A percentile compares a stretch with the other conserved stretches of the same genome.
Conservation (phyloP, 1,284 basidiomycete species). For the Ceratobasidium sp. region DNA sequence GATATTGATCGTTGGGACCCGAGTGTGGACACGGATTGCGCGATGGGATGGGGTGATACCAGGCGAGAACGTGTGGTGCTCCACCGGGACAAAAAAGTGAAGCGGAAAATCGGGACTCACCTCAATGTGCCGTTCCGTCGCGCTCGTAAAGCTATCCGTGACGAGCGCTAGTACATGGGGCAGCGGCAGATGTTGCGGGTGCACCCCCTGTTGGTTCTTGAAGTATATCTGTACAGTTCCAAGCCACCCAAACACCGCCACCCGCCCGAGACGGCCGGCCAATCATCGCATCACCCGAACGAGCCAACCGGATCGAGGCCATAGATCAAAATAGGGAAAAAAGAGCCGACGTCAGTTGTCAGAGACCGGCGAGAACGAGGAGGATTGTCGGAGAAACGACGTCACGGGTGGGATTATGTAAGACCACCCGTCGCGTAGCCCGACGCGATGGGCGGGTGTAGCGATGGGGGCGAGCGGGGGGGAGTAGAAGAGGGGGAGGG, state of each 20-base stretch:
- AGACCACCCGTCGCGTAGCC: slow-evolving; percentile 14
- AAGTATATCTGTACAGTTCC: slow-evolving; percentile 81
- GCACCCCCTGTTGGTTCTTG: slow-evolving; percentile 86
- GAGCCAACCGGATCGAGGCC: not conserved
- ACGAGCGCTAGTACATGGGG: slow-evolving; percentile 84
- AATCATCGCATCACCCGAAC: slow-evolving; percentile 11
- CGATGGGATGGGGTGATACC: not conserved
- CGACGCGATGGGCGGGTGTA: slow-evolving; percentile 26
- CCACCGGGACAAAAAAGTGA: slow-evolving; percentile 41
- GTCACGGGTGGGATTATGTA: slow-evolving; percentile 34
- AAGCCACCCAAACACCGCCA: slow-evolving; percentile 8
- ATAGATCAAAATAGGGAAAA: slow-evolving; percentile 25
- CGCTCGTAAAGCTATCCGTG: slow-evolving; percentile 91
- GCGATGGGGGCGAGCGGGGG: not conserved
- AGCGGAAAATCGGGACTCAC: slow-evolving; percentile 57
- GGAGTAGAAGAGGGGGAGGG: not conserved
- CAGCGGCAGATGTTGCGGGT: slow-evolving; percentile 84
- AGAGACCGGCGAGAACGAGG: slow-evolving; percentile 3
- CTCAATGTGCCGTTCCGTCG: slow-evolving; percentile 97
- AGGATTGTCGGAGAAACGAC: slow-evolving; percentile 10
- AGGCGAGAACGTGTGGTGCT: not conserved
- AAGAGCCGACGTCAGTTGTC: slow-evolving; percentile 22
- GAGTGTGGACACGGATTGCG: not conserved
- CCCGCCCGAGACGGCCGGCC: not conserved
- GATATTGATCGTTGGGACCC: not conserved